Percentiles rank a stretch among this genome's conserved stretches.
These are phyloP conservation scores for Litchi chinensis DNA, from an alignment of 345 rosid species.

Conservation along the genomic window DNA sequence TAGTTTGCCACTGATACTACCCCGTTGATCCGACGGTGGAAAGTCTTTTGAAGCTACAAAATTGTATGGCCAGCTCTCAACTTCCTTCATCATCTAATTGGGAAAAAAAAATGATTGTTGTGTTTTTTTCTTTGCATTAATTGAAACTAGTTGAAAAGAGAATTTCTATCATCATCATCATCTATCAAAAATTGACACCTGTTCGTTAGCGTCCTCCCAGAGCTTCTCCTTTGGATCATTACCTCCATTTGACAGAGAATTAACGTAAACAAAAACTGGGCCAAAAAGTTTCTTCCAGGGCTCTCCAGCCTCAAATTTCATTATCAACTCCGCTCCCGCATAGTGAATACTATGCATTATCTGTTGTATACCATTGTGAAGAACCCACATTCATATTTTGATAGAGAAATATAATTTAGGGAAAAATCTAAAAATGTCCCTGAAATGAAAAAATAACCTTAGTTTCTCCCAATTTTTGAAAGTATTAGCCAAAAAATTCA, in stretches of 20 bases:
- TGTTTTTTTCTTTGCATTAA: too few relatives aligned
- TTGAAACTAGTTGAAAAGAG: too few relatives aligned
- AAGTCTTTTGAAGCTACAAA: conserved; percentile 72
- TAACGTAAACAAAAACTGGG: conserved; percentile 71
- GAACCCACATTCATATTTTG: too few relatives aligned
- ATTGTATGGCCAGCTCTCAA: conserved; percentile 75
- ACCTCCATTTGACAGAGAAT: conserved; percentile 41
- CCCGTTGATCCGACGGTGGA: conserved; percentile 56
- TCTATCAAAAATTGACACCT: conserved; percentile 6
- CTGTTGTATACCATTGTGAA: conserved; percentile 30
- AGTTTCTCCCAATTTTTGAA: too few relatives aligned
- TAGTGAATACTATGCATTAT: conserved; percentile 80
- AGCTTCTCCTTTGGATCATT: conserved; percentile 35
- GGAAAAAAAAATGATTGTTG: too few relatives aligned
- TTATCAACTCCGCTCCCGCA: conserved; percentile 65
- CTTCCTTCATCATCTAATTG: conserved; percentile 44
- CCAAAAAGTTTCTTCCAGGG: conserved; percentile 92
- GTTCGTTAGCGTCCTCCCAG: conserved; percentile 79
- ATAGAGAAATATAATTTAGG: too few relatives aligned
- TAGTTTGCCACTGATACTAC: conserved; percentile 60
- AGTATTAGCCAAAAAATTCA: too few relatives aligned
- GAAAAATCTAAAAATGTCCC: too few relatives aligned
- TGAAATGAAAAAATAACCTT: too few relatives aligned
- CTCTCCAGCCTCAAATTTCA: conserved; percentile 51
- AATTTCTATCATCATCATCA: too few relatives aligned